These are phyloP conservation scores for Gossypium ekmanianum DNA, from an alignment of 345 rosid genomes.

Conservation along the genomic window DNA sequence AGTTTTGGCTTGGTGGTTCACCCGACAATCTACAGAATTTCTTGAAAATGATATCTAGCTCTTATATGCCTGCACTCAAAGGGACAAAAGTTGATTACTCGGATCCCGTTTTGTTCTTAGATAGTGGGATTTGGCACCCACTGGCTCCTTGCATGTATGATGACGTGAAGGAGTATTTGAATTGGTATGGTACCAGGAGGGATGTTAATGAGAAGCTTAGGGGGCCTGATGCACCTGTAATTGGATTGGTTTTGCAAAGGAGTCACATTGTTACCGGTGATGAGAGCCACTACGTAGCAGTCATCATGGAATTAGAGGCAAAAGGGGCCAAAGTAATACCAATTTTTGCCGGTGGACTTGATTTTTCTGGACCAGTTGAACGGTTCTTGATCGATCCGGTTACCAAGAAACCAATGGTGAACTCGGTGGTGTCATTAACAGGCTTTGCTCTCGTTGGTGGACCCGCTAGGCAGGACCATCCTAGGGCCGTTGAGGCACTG, in stretches of 20 bases:
- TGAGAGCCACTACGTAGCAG: constrained; percentile 94
- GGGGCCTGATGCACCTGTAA: constrained; percentile 58
- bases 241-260: constrained; percentile 87
- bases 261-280: constrained; percentile 99
- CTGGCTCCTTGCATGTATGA: constrained; percentile 93
- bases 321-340: constrained; percentile 97
- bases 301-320: constrained; percentile 97
- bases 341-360: constrained; percentile 89
- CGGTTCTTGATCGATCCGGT: constrained; percentile 63
- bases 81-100: constrained; percentile 69
- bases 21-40: constrained; percentile 94
- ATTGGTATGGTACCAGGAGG: constrained; percentile 85
- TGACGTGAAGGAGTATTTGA: constrained; percentile 91
- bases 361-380: constrained; percentile 92
- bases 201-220: constrained; percentile 75
- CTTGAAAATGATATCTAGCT: constrained; percentile 87
- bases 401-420: constrained; percentile 60
- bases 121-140: constrained; percentile 95
- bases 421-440: constrained; percentile 77
- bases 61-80: constrained; percentile 82
- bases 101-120: constrained; percentile 90
- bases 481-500: constrained; percentile 87
- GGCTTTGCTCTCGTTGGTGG: constrained; percentile 99
- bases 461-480: constrained; percentile 99
- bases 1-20: constrained; percentile 99